Percentiles rank a stretch among this genome's conserved stretches.
Evolutionary conservation across 2,329 filamentous ascomycete genomes (phyloP).

Genomic region (Penicillium carneum): DNA sequence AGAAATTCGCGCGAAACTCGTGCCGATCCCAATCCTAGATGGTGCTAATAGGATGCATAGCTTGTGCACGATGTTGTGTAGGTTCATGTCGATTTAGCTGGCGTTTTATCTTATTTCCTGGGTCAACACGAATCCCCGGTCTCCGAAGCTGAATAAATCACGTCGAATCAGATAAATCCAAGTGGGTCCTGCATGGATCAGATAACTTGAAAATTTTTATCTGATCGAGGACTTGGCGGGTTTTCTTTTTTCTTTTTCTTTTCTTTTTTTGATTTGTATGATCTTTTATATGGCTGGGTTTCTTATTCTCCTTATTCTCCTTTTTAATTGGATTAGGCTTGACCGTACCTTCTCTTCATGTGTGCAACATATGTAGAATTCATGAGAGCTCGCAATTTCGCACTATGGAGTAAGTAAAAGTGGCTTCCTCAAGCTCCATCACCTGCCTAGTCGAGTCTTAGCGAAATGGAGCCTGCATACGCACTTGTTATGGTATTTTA

Average conservation of each 20-base stretch:
- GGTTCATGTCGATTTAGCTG: not conserved
- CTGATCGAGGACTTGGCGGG: constrained; percentile 22
- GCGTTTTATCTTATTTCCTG: not conserved
- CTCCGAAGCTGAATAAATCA: not conserved
- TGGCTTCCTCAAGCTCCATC: constrained; percentile 5
- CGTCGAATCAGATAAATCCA: constrained; percentile 19
- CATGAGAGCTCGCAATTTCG: not conserved
- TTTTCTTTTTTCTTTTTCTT: not conserved
- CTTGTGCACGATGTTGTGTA: too few relatives aligned
- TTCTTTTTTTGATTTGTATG: not conserved
- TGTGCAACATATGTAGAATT: not conserved
- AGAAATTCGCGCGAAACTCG: not conserved
- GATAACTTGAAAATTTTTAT: constrained; percentile 32
- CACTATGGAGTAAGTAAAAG: not conserved
- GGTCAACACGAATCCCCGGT: not conserved
- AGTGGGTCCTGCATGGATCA: constrained; percentile 29
- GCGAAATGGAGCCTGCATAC: constrained; percentile 13
- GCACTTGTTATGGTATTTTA: constrained; percentile 6
- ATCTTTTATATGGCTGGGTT: not conserved
- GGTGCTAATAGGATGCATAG: not conserved
- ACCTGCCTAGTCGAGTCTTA: constrained; percentile 17
- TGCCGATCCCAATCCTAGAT: constrained; percentile 3
- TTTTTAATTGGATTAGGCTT: not conserved
- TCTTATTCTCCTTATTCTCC: not conserved
- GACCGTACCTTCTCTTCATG: constrained; percentile 1